Evolutionary conservation across 805 yeast genomes (phyloP).

Genomic region (Pichia nanzhaoensis): DNA sequence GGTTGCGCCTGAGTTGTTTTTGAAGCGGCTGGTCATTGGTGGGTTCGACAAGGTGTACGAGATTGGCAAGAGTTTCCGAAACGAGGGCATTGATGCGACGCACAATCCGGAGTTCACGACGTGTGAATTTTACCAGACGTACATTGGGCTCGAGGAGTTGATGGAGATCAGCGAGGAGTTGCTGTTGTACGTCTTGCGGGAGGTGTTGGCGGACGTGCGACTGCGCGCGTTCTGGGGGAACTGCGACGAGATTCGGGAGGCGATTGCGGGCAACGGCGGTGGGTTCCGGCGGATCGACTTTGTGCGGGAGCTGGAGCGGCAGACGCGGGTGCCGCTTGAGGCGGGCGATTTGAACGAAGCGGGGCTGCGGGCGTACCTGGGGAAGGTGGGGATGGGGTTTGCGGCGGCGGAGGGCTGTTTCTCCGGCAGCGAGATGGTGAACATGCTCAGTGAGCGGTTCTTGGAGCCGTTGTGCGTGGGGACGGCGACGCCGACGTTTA

Average conservation of each 20-base stretch:
- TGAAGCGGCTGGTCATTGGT: constrained; percentile 71
- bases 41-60: constrained; percentile 88
- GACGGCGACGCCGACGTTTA: constrained; percentile 56
- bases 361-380: background rate
- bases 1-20: constrained; percentile 95
- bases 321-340: constrained; percentile 34
- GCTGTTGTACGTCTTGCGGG: constrained; percentile 35
- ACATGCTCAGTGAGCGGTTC: constrained; percentile 29
- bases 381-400: background rate
- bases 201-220: constrained; percentile 23
- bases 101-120: constrained; percentile 94
- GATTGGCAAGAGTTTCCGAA: constrained; percentile 78
- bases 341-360: background rate
- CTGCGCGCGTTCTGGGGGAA: constrained; percentile 17
- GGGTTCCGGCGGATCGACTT: constrained; percentile 51
- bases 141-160: constrained; percentile 57
- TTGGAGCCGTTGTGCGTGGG: constrained; percentile 57
- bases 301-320: constrained; percentile 51
- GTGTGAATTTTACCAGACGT: constrained; percentile 82
- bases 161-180: constrained; percentile 58
- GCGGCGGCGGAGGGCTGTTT: constrained; percentile 20
- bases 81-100: constrained; percentile 88
- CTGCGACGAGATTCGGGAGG: constrained; percentile 16
- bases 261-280: constrained; percentile 17
- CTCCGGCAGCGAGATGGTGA: constrained; percentile 23